These are phyloP conservation scores for Ascochyta lentis DNA, from an alignment of 2,329 filamentous ascomycete genomes.

Conservation along the genomic window DNA sequence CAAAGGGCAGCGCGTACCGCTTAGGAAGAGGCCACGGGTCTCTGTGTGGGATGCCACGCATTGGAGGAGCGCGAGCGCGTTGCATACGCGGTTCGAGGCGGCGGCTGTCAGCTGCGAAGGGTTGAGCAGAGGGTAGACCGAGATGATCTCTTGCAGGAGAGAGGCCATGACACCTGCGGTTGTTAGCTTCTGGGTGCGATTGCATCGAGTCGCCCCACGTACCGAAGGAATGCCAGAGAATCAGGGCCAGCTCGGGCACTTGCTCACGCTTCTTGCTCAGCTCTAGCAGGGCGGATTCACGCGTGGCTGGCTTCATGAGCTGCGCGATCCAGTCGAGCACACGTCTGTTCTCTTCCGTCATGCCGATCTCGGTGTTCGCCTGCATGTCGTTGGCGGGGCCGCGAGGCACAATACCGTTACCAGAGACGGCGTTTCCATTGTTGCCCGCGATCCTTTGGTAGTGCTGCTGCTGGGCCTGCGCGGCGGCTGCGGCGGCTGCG, in stretches of 20 bases:
- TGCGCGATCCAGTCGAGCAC: slow-evolving; percentile 95
- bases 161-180: slow-evolving; percentile 92
- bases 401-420: slow-evolving; percentile 46
- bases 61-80: slow-evolving; percentile 92
- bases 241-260: slow-evolving; percentile 92
- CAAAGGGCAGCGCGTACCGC: slow-evolving; percentile 63
- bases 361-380: slow-evolving; percentile 52
- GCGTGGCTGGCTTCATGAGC: slow-evolving; percentile 82
- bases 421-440: slow-evolving; percentile 60
- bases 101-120: slow-evolving; percentile 96
- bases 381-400: slow-evolving; percentile 50
- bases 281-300: slow-evolving; percentile 90
- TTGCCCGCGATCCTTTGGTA: slow-evolving; percentile 76
- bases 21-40: slow-evolving; percentile 90
- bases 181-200: slow-evolving; percentile 20
- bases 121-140: slow-evolving; percentile 94
- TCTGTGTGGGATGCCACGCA: slow-evolving; percentile 98
- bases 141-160: slow-evolving; percentile 96
- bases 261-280: slow-evolving; percentile 99
- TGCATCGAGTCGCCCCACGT: slow-evolving; percentile 65
- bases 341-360: slow-evolving; percentile 88
- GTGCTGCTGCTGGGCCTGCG: slow-evolving; percentile 60
- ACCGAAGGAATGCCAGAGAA: slow-evolving; percentile 99
- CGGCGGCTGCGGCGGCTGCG: slow-evolving; percentile 61
- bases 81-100: slow-evolving; percentile 97